Percentiles rank a stretch among this genome's conserved stretches.
These are phyloP conservation scores for Alternaria solani DNA, from an alignment of 2,329 filamentous ascomycete genomes.

Conservation along the genomic window DNA sequence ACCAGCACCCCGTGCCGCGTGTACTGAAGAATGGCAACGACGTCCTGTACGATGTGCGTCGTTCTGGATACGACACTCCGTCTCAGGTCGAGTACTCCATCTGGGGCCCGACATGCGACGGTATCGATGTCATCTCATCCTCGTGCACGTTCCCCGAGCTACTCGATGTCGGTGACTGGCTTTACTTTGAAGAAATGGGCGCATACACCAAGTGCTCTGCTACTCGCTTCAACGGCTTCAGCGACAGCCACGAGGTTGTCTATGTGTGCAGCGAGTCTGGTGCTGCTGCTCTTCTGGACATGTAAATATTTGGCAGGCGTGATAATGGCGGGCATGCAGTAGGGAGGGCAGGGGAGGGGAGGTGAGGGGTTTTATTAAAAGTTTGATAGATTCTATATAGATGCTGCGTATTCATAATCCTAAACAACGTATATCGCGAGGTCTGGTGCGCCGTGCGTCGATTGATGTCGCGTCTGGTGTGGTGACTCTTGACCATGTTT, in stretches of 20 bases:
- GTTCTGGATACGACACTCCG: slow-evolving; percentile 56
- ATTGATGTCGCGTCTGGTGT: neutral
- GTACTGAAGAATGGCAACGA: slow-evolving; percentile 72
- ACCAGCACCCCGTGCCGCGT: slow-evolving; percentile 88
- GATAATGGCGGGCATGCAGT: neutral
- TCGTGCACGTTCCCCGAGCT: slow-evolving; percentile 78
- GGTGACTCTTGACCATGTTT: neutral
- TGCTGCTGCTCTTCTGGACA: slow-evolving; percentile 73
- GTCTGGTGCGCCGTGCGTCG: neutral
- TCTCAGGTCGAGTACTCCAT: slow-evolving; percentile 83
- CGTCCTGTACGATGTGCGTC: slow-evolving; percentile 61
- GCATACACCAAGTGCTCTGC: slow-evolving; percentile 98
- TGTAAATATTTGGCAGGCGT: slow-evolving; percentile 14
- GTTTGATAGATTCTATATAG: slow-evolving; percentile 17
- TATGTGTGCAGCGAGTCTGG: slow-evolving; percentile 95
- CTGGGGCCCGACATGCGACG: slow-evolving; percentile 98
- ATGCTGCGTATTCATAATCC: neutral
- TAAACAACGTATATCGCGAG: neutral
- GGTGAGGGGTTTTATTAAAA: neutral
- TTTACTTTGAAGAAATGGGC: slow-evolving; percentile 99
- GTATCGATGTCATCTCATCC: slow-evolving; percentile 92
- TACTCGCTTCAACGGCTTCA: slow-evolving; percentile 97
- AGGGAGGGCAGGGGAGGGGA: neutral
- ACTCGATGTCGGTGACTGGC: slow-evolving; percentile 93
- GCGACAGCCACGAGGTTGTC: slow-evolving; percentile 87